Base-by-base conservation (phyloP, 768 basidiomycete genomes). In the Psilocybe tampanensis region DNA sequence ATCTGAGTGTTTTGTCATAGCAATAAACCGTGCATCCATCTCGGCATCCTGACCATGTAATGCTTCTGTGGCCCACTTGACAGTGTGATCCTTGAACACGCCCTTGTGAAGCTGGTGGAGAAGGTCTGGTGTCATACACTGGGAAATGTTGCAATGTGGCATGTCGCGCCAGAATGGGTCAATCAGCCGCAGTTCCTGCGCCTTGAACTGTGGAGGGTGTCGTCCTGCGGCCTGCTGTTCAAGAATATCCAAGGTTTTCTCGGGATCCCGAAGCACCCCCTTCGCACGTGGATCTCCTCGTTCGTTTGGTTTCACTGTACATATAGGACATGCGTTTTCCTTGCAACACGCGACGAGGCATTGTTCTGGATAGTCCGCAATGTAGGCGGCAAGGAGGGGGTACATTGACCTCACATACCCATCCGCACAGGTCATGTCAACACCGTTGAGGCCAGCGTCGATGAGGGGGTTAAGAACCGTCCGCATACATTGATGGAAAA, bases 91-190 rank as follows among this genome's bases (percentile, higher is more conserved):
- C 45, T 76, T 76, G 69, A 81, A 78, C 11, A 80, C 59, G 0
- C 80, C 80, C 50, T 82, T 78, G 62, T 80, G 75, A 0, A 83
- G 63, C 57, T 83, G 78, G 61, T 83, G 80, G 4, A 83, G 70
- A 18, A 76, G 45, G 59, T 81, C 76, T 0, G 80, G 79, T 0
- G 75, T 78, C 21, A 81, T 66, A 47, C 61, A 69, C 0, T 48
- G 0, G 64, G 76, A 79, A 44, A 82, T 82, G 57, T 80, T 56
- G 57, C 65, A 62, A 56, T 76, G 72, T 0, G 76, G 77, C 1
- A 80, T 60, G 36, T 74, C 56, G 29, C 29, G 29, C 29, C 29
- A 29, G 9, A 29, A 29, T 5, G 29, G 29, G 9, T 29, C 29
- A 29, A 29, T 29, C 5, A 9, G 5, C 29, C 29, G 29, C 29